These are phyloP conservation scores for Metarhizium guizhouense DNA, from an alignment of 2,329 filamentous ascomycete species.

Conservation along the genomic window DNA sequence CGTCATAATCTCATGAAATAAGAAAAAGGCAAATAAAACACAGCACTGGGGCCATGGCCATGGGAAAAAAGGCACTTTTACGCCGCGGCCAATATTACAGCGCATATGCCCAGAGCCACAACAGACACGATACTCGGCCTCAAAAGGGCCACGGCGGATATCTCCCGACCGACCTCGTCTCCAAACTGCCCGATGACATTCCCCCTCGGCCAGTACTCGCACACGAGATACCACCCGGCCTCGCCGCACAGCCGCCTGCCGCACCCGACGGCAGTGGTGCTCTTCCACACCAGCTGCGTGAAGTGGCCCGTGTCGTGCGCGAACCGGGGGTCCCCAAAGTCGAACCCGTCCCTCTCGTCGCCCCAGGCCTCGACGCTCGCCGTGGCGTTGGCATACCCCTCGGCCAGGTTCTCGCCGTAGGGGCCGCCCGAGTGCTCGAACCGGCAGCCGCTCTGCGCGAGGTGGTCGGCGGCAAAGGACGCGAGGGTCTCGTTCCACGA, in stretches of 20 bases:
- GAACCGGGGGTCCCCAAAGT: constrained; percentile 50
- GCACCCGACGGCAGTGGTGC: constrained; percentile 52
- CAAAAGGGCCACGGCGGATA: neutral
- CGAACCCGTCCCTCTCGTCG: constrained; percentile 40
- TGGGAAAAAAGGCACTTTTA: too few species aligned
- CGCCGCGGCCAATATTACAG: neutral
- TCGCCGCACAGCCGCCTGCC: constrained; percentile 32
- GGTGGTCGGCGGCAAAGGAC: constrained; percentile 42
- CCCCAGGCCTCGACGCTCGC: constrained; percentile 59
- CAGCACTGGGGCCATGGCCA: too few species aligned
- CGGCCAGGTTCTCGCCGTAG: constrained; percentile 67
- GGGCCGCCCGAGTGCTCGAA: constrained; percentile 52
- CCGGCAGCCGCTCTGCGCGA: constrained; percentile 29
- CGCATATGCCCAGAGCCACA: neutral
- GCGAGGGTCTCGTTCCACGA: constrained; percentile 58
- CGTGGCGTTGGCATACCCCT: constrained; percentile 53
- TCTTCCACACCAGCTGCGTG: constrained; percentile 64
- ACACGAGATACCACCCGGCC: constrained; percentile 57
- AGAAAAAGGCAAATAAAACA: too few species aligned
- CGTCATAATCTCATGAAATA: too few species aligned
- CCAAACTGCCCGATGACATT: constrained; percentile 49
- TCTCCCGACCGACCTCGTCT: constrained; percentile 19
- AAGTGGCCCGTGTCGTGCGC: constrained; percentile 57
- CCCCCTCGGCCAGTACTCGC: constrained; percentile 60
- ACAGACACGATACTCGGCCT: neutral